Evolutionary conservation across 306 rosid species (phyloP), one percentile per base, ranked within the genome.

Genomic region (Coriaria nepalensis): DNA sequence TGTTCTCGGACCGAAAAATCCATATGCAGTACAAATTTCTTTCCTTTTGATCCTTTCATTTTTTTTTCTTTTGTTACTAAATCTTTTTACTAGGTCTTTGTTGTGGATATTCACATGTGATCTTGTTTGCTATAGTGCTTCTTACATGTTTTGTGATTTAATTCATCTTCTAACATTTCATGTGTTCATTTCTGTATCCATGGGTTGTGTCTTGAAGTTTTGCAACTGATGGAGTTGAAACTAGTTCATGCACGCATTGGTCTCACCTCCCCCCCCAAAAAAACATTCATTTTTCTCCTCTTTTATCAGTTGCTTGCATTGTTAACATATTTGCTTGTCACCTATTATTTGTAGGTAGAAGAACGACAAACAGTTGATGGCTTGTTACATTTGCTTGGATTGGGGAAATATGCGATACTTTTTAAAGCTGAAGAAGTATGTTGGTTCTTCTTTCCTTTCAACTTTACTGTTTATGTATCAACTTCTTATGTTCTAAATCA

Each of bases 381-480:
- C 53, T 65, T 90, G 69, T 67, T 90, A 59, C 85, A 79, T 43
- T 59, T 73, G 5, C 64, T 90, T 47, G 98, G 95, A 52, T 67
- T 90, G 62, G 81, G 76, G 72, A 90, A 90, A 75, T 90, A 85
- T 73, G 79, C 64, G 50, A 69, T 90, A 57, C 64, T 75, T 47
- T 90, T 90, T 62, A 90, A 90, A 68, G 98, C 86, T 13, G 98
- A 90, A 78, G 98, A 90, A 66, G 98, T 90, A 82, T 52, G 94
- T 73, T 36, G 37, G 32, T 35, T 55, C 66, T 49, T 6, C 65
- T 61, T 52, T 48, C 46, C 45, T 37, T 36, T 35, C 14, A 13
- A 57, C 57, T 20, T 42, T 55, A n/a, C 33, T 9, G 34, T 52
- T 13, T 15, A 8, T 6, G 5, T 46, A 33, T 2, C 11, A 44